These are phyloP conservation scores for Aspergillus versicolor DNA, from an alignment of 2,329 filamentous ascomycete genomes.

Conservation along the genomic window DNA sequence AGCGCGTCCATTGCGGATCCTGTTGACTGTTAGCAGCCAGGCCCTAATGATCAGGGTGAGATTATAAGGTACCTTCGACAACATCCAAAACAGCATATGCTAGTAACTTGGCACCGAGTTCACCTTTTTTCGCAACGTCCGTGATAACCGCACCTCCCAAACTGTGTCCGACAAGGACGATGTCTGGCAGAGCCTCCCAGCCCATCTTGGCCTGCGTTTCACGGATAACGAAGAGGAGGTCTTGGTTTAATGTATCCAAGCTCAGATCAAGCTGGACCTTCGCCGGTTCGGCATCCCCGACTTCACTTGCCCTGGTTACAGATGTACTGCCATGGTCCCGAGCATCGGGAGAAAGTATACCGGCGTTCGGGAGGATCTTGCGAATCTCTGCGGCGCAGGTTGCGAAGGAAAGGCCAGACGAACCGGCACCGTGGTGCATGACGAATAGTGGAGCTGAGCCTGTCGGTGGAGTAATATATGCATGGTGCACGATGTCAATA, in stretches of 20 bases:
- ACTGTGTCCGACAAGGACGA: slow-evolving; percentile 86
- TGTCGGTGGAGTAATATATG: slow-evolving; percentile 77
- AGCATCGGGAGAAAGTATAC: slow-evolving; percentile 81
- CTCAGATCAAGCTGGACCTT: slow-evolving; percentile 62
- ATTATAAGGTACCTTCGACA: slow-evolving; percentile 63
- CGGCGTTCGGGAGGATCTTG: slow-evolving; percentile 73
- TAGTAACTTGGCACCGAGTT: slow-evolving; percentile 67
- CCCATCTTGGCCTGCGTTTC: slow-evolving; percentile 66
- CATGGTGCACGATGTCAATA: slow-evolving; percentile 68
- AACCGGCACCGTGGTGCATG: slow-evolving; percentile 91
- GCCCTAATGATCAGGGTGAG: background rate
- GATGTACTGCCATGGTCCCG: slow-evolving; percentile 77
- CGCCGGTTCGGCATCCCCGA: slow-evolving; percentile 17
- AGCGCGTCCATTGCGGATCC: slow-evolving; percentile 92
- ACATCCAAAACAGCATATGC: slow-evolving; percentile 92
- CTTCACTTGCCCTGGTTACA: slow-evolving; percentile 14
- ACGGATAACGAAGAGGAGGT: slow-evolving; percentile 69
- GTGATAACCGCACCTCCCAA: slow-evolving; percentile 90
- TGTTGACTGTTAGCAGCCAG: slow-evolving; percentile 11
- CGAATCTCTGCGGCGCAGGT: slow-evolving; percentile 74
- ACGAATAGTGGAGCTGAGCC: slow-evolving; percentile 80
- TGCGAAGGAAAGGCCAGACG: slow-evolving; percentile 89
- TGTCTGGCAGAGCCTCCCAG: slow-evolving; percentile 71
- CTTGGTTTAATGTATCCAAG: slow-evolving; percentile 69
- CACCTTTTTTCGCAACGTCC: slow-evolving; percentile 68